Percentiles rank a stretch among this genome's conserved stretches.
These are phyloP conservation scores for Raffaelea arxii DNA, from an alignment of 2,329 filamentous ascomycete species.

Conservation along the genomic window DNA sequence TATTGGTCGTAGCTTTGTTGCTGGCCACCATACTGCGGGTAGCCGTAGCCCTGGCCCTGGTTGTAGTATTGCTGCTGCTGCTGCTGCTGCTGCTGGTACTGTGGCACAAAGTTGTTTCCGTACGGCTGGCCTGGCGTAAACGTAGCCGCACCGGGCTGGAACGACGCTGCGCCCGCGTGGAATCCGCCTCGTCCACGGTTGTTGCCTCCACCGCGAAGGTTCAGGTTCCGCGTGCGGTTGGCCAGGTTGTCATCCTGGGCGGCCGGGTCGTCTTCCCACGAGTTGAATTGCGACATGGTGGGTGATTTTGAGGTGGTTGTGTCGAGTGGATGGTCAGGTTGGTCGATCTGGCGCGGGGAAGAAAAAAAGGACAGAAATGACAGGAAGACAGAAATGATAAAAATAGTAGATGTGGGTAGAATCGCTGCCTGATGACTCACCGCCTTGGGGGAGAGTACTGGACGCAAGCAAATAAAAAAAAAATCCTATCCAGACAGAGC, in stretches of 20 bases:
- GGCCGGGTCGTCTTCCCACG: conserved; percentile 83
- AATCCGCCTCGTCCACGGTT: conserved; percentile 30
- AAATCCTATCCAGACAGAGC: no score
- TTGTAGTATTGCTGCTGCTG: conserved; percentile 12
- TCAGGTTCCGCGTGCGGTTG: conserved; percentile 66
- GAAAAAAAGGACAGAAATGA: neutral
- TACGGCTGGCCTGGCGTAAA: conserved; percentile 55
- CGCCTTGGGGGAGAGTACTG: no score
- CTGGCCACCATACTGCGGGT: conserved; percentile 35
- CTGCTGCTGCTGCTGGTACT: conserved; percentile 15
- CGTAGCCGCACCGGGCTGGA: conserved; percentile 60
- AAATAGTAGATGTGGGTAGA: neutral
- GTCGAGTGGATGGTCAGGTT: neutral
- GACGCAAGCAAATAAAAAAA: no score
- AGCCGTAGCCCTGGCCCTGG: conserved; percentile 24
- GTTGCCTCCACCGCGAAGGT: conserved; percentile 42
- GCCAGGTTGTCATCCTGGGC: conserved; percentile 71
- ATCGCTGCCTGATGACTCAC: neutral
- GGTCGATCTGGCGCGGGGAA: no score
- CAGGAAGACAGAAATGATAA: neutral
- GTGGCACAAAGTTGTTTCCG: conserved; percentile 33
- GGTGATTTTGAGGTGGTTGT: neutral
- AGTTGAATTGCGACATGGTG: conserved; percentile 61
- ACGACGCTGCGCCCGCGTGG: conserved; percentile 57
- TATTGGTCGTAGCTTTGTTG: conserved; percentile 38